Base-by-base conservation (phyloP, 78 protist genomes). In the Dictyostelium brefeldianum region DNA sequence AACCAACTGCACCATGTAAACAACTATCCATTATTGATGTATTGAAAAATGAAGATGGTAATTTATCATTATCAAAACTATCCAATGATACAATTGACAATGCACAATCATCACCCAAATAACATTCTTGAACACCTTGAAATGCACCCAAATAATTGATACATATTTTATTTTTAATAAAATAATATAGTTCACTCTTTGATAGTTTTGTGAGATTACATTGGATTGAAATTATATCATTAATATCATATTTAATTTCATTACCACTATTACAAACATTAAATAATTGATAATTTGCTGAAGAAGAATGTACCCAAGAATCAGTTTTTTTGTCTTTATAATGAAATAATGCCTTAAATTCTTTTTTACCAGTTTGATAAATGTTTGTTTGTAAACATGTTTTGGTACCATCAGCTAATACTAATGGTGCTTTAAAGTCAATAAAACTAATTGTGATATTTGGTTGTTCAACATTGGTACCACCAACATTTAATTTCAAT, bases 1-100 rank as follows among this genome's bases (percentile, higher is more conserved):
- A 47, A 10, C 81, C 22, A 36, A 83, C 54, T 29, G 78, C 31
- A 25, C 83, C 81, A n/a, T 83, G 91, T 4, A 74, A 4, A 59
- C 67, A 73, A 18, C 27, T 18, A 56, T 56, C 64, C 64, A 56
- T 14, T 56, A 18, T 56, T 18, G 22, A 9, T 56, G 22, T 5
- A 56, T 56, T 18, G 2, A 56, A 18, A 5, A 56, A 18, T 18
- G 64, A 6, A 12, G 54, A 12, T 50, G 53, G n/a, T n/a, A n/a
- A n/a, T n/a, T 48, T 48, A 7, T 50, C 15, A 12, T 50, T 3
- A 12, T 50, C 15, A 12, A 12, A 4, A 12, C 54, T 12, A 12
- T 50, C 4, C 1, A 50, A 50, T 50, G 10, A 4, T 2, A 36
- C 43, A 36, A 36, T 51, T 51, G 15, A 51, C 4, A 51, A 12